A percentile compares a stretch with the other conserved stretches of the same genome.
phyloP scores from a whole-genome alignment of 192 early-diverging fungal genomes.

The Allomyces macrogynus region DNA sequence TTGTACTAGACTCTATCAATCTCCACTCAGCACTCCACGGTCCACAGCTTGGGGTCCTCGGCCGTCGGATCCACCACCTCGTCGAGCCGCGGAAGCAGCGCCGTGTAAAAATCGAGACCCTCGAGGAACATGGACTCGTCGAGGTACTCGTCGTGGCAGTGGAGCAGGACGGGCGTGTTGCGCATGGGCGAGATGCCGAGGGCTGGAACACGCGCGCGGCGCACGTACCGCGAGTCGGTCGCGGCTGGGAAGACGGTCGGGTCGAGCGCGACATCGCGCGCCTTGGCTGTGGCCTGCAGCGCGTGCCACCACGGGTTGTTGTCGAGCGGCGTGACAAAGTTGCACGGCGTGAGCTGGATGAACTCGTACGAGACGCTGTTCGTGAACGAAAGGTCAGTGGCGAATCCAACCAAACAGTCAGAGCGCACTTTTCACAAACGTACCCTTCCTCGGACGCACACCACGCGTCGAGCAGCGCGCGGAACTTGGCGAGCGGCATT shows the following conservation, averaged over 20 bases:
- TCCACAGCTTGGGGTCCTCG: background rate
- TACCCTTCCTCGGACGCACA: constrained; percentile 21
- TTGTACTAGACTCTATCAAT: too few species aligned
- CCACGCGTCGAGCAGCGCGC: constrained; percentile 19
- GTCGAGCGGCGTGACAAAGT: constrained; percentile 27
- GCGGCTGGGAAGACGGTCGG: constrained; percentile 72
- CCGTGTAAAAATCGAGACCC: constrained; percentile 51
- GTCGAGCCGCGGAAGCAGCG: constrained; percentile 35
- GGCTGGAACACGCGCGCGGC: constrained; percentile 50
- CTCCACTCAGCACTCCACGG: background rate
- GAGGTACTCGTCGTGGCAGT: constrained; percentile 73
- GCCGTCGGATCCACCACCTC: constrained; percentile 8
- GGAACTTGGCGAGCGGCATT: constrained; percentile 41
- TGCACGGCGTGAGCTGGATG: constrained; percentile 36
- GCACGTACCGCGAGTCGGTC: constrained; percentile 59
- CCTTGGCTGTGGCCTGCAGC: constrained; percentile 30
- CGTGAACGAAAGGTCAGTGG: background rate
- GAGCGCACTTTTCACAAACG: background rate
- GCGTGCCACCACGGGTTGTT: constrained; percentile 47
- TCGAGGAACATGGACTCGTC: constrained; percentile 50
- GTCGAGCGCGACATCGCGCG: constrained; percentile 27
- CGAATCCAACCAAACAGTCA: background rate
- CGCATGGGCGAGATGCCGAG: constrained; percentile 67
- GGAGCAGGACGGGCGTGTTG: constrained; percentile 55
- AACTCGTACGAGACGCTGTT: constrained; percentile 37